Percentiles rank a stretch among this genome's conserved stretches.
Conservation (phyloP, 768 basidiomycete species). For the Amylocystis lapponica region DNA sequence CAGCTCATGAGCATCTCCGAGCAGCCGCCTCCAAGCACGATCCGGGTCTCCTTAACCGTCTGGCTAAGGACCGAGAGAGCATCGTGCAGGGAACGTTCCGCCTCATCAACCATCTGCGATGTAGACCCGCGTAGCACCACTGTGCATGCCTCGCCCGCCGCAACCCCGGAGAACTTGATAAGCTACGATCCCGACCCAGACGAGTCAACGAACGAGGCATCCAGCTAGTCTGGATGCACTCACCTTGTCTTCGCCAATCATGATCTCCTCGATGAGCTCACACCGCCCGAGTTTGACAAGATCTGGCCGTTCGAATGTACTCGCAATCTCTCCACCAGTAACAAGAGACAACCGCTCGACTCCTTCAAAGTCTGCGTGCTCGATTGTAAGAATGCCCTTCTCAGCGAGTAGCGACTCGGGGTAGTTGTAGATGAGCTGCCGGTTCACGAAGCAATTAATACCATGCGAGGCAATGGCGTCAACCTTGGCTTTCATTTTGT, state of each 20-base stretch:
- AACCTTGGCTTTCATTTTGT: constrained; percentile 99
- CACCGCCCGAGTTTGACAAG: constrained; percentile 89
- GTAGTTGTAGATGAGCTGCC: constrained; percentile 99
- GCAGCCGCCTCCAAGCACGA: constrained; percentile 94
- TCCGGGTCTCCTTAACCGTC: constrained; percentile 94
- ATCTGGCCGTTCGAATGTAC: constrained; percentile 90
- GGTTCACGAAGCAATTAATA: constrained; percentile 96
- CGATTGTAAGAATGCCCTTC: constrained; percentile 91
- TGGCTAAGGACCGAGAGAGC: constrained; percentile 96
- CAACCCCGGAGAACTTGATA: constrained; percentile 99
- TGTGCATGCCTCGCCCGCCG: constrained; percentile 95
- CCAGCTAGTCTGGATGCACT: constrained; percentile 7
- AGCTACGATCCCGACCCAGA: constrained; percentile 49
- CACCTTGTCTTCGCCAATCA: constrained; percentile 99
- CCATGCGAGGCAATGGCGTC: constrained; percentile 91
- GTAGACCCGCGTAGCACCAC: constrained; percentile 97
- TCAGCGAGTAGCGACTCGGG: constrained; percentile 95
- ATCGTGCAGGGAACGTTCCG: constrained; percentile 95
- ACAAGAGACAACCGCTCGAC: constrained; percentile 94
- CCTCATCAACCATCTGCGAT: constrained; percentile 98
- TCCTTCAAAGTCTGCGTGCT: constrained; percentile 98
- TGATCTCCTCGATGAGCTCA: constrained; percentile 96
- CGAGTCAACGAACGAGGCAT: constrained; percentile 1
- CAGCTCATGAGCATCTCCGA: constrained; percentile 98
- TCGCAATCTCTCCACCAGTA: constrained; percentile 95